Conservation (phyloP, 2,329 filamentous ascomycete genomes). For the Huntiella omanensis region DNA sequence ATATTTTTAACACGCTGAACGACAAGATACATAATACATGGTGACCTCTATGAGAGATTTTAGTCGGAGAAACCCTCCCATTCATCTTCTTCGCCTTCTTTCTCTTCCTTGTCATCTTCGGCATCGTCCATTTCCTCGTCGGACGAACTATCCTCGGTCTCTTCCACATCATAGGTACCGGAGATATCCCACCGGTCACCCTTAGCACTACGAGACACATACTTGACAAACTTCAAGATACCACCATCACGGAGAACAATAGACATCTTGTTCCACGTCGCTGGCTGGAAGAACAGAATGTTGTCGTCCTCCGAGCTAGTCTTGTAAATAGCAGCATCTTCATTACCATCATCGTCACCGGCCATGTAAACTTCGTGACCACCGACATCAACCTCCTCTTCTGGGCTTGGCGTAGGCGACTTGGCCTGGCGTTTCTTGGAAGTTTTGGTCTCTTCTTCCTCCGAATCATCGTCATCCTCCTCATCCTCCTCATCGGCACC, state of each 20-base stretch:
- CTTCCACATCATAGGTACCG: conserved; percentile 55
- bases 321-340: conserved; percentile 77
- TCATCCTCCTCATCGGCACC: conserved; percentile 47
- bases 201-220: conserved; percentile 62
- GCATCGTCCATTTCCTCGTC: conserved; percentile 21
- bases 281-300: conserved; percentile 43
- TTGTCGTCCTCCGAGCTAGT: conserved; percentile 57
- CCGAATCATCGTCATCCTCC: conserved; percentile 27
- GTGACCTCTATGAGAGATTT: not conserved
- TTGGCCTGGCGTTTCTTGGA: conserved; percentile 15
- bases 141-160: conserved; percentile 27
- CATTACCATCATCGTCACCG: conserved; percentile 51
- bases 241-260: conserved; percentile 78
- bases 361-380: conserved; percentile 91
- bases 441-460: conserved; percentile 22
- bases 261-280: conserved; percentile 75
- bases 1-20: not conserved
- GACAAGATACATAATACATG: not conserved
- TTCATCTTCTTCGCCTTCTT: conserved; percentile 7
- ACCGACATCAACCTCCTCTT: conserved; percentile 37
- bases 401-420: conserved; percentile 14
- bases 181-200: conserved; percentile 89
- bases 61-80: conserved; percentile 11
- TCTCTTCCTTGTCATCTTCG: conserved; percentile 18
- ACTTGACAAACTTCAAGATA: conserved; percentile 87